Evolutionary conservation across 257 asterid genomes (phyloP).

Genomic region (Verbena officinalis): DNA sequence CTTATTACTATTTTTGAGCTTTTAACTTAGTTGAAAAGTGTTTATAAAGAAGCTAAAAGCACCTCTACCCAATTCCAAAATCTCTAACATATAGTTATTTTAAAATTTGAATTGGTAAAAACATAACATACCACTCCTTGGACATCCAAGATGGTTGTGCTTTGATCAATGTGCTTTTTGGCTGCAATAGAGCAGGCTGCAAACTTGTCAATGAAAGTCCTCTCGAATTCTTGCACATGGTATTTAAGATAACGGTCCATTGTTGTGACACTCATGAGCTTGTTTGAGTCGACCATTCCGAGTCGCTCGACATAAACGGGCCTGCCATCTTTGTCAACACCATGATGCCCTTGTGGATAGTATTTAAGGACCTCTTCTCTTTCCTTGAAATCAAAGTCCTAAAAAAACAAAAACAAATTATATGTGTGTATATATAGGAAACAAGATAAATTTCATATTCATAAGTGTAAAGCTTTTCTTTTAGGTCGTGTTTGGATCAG

Average conservation of each 20-base stretch:
- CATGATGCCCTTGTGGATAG: constrained; percentile 99
- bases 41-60: no score
- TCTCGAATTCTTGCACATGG: constrained; percentile 91
- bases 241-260: constrained; percentile 84
- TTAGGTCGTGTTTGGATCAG: no score
- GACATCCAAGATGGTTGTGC: constrained; percentile 97
- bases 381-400: constrained; percentile 94
- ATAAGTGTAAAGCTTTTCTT: no score
- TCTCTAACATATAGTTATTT: no score
- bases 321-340: constrained; percentile 95
- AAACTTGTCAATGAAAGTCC: constrained; percentile 77
- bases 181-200: constrained; percentile 95
- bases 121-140: constrained; percentile 82
- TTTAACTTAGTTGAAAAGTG: no score
- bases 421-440: not conserved
- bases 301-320: constrained; percentile 86
- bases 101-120: no score
- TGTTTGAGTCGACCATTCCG: constrained; percentile 80
- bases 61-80: no score
- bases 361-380: constrained; percentile 80
- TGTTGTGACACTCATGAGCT: constrained; percentile 86
- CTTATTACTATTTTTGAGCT: not conserved
- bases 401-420: no score
- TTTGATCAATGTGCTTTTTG: constrained; percentile 88
- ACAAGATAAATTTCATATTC: not conserved